Conservation (phyloP, 2,329 filamentous ascomycete species). For the Tolypocladium endophyticum region DNA sequence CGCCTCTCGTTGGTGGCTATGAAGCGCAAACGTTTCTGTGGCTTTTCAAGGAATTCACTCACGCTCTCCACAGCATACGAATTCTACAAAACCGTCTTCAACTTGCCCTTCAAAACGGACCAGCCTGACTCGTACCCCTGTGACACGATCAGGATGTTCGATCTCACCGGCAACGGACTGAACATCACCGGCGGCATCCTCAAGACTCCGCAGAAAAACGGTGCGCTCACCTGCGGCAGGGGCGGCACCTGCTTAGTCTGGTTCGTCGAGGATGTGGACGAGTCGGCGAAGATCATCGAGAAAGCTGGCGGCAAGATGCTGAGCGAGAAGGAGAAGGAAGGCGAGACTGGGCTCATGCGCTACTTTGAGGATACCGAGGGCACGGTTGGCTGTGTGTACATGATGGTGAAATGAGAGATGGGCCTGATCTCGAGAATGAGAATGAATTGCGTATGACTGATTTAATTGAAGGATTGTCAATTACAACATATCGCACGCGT, state of each 20-base stretch:
- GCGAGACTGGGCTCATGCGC: slow-evolving; percentile 14
- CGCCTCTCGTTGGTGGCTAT: not conserved
- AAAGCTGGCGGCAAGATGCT: slow-evolving; percentile 18
- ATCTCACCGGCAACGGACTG: slow-evolving; percentile 16
- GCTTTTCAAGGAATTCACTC: not conserved
- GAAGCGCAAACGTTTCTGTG: not conserved
- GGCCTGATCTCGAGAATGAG: too few relatives aligned
- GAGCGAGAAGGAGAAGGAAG: slow-evolving; percentile 14
- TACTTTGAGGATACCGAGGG: slow-evolving; percentile 22
- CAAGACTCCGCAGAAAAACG: slow-evolving; percentile 13
- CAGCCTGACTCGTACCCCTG: slow-evolving; percentile 3
- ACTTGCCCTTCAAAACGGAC: slow-evolving; percentile 11
- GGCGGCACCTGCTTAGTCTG: slow-evolving; percentile 17
- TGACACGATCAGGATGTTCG: slow-evolving; percentile 13
- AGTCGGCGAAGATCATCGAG: slow-evolving; percentile 12
- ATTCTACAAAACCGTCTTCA: slow-evolving; percentile 19
- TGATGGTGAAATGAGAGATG: slow-evolving; percentile 9
- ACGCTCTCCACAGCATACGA: slow-evolving; percentile 8
- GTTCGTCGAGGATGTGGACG: slow-evolving; percentile 19
- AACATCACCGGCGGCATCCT: slow-evolving; percentile 16
- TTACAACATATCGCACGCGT: not conserved
- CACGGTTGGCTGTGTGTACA: slow-evolving; percentile 18
- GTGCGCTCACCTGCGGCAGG: slow-evolving; percentile 12
- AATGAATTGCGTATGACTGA: too few relatives aligned
- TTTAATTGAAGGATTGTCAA: too few relatives aligned